phyloP scores from a whole-genome alignment of 2,329 filamentous ascomycete genomes.

The Huntiella moniliformis region DNA sequence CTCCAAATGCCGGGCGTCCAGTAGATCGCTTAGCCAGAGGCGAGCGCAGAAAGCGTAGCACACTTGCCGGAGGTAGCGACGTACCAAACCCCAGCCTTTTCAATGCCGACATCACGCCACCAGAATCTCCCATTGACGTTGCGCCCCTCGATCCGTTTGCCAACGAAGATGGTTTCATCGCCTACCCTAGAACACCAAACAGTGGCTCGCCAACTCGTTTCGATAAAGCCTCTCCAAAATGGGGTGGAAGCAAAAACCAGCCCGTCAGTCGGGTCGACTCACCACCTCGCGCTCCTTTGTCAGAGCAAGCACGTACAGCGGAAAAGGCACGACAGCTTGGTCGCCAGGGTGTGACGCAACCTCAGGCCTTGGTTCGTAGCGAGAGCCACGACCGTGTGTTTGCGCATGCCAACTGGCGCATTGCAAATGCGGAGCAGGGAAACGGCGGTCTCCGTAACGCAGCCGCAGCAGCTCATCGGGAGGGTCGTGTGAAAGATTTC shows the following conservation, averaged over 20 bases:
- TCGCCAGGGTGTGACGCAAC: slow-evolving; percentile 38
- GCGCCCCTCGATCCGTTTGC: slow-evolving; percentile 30
- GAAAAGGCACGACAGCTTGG: slow-evolving; percentile 35
- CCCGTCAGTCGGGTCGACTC: slow-evolving; percentile 57
- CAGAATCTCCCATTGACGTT: slow-evolving; percentile 35
- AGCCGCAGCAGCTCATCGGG: slow-evolving; percentile 55
- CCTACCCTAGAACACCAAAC: slow-evolving; percentile 24
- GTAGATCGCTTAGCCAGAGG: slow-evolving; percentile 14
- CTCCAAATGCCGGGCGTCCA: slow-evolving; percentile 21
- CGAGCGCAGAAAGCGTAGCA: slow-evolving; percentile 15
- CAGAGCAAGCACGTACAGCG: slow-evolving; percentile 43
- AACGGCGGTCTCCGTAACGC: slow-evolving; percentile 87
- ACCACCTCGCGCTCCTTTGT: slow-evolving; percentile 55
- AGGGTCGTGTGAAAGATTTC: slow-evolving; percentile 51
- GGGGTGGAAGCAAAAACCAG: slow-evolving; percentile 60
- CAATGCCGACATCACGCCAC: slow-evolving; percentile 31
- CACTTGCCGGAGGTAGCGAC: slow-evolving; percentile 17
- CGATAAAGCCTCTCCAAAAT: slow-evolving; percentile 57
- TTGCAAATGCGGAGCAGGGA: slow-evolving; percentile 73
- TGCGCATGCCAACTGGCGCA: slow-evolving; percentile 60
- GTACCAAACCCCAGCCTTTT: slow-evolving; percentile 32
- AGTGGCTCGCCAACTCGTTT: slow-evolving; percentile 40
- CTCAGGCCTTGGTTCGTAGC: slow-evolving; percentile 31
- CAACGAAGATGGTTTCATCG: slow-evolving; percentile 39
- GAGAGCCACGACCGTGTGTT: slow-evolving; percentile 52